Evolutionary conservation across 768 basidiomycete genomes (phyloP).

Genomic region (Pleurotus platypus): DNA sequence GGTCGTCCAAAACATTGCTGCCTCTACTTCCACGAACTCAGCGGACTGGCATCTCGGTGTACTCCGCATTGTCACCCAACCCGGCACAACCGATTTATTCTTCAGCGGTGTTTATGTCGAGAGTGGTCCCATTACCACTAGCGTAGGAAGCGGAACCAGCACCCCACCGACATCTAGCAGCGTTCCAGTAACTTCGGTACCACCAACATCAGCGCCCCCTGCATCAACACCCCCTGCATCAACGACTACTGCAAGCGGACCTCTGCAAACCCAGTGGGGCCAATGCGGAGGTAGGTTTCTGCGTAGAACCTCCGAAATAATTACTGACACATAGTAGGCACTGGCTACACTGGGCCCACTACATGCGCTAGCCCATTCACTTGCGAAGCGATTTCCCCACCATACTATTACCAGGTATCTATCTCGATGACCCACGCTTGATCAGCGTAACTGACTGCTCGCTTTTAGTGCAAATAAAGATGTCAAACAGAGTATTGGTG

Average conservation of each 20-base stretch:
- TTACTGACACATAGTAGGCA: constrained; percentile 22
- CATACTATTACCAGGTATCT: constrained; percentile 50
- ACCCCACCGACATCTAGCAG: constrained; percentile 10
- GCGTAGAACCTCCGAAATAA: not conserved
- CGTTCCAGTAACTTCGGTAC: constrained; percentile 10
- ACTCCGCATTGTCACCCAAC: constrained; percentile 47
- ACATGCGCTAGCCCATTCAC: constrained; percentile 36
- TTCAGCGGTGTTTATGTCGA: constrained; percentile 62
- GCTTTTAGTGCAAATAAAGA: constrained; percentile 18
- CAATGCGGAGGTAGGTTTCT: constrained; percentile 46
- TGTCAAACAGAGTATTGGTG: not conserved
- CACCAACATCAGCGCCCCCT: constrained; percentile 11
- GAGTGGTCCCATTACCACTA: constrained; percentile 50
- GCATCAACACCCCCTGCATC: constrained; percentile 17
- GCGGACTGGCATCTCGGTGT: constrained; percentile 62
- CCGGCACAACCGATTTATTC: constrained; percentile 53
- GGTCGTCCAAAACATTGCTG: constrained; percentile 43
- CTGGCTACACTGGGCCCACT: constrained; percentile 44
- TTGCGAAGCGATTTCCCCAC: constrained; percentile 45
- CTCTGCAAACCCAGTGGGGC: constrained; percentile 41
- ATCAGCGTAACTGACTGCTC: not conserved
- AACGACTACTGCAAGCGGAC: constrained; percentile 26
- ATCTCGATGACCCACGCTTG: not conserved
- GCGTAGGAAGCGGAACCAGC: constrained; percentile 33
- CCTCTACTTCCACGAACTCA: constrained; percentile 54